These are phyloP conservation scores for Centella asiatica DNA, from an alignment of 129 eudicot genomes.

Conservation along the genomic window DNA sequence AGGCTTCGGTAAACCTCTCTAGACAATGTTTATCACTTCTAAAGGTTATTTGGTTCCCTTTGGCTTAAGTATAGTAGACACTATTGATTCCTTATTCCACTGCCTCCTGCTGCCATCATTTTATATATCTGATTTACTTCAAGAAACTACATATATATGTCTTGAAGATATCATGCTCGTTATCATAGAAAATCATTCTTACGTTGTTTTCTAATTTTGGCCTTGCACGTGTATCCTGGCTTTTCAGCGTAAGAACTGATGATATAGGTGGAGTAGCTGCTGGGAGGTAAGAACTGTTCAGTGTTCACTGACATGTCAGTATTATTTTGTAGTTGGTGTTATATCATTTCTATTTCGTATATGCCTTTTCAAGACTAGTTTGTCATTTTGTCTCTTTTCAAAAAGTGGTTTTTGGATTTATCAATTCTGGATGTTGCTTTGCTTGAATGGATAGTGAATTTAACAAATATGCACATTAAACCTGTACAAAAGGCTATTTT, in stretches of 20 bases:
- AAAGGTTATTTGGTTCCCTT: neutral
- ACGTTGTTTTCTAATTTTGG: neutral
- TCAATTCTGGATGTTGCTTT: neutral
- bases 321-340: neutral
- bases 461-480: too few species aligned
- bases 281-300: neutral
- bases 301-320: neutral
- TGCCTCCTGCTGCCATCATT: too few species aligned
- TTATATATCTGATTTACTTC: too few species aligned
- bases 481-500: too few species aligned
- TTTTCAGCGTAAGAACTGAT: neutral
- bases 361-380: neutral
- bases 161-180: too few species aligned
- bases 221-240: neutral
- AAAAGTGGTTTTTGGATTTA: neutral
- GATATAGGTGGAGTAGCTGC: neutral
- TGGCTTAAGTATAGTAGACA: too few species aligned
- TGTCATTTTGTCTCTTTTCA: too few species aligned
- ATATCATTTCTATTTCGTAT: too few species aligned
- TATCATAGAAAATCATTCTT: neutral
- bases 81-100: too few species aligned
- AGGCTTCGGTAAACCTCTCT: neutral
- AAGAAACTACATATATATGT: too few species aligned
- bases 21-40: slow-evolving; percentile 1
- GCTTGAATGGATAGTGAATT: neutral